phyloP scores from a whole-genome alignment of 1,139 yeast genomes.

The Hansenula anomala region DNA sequence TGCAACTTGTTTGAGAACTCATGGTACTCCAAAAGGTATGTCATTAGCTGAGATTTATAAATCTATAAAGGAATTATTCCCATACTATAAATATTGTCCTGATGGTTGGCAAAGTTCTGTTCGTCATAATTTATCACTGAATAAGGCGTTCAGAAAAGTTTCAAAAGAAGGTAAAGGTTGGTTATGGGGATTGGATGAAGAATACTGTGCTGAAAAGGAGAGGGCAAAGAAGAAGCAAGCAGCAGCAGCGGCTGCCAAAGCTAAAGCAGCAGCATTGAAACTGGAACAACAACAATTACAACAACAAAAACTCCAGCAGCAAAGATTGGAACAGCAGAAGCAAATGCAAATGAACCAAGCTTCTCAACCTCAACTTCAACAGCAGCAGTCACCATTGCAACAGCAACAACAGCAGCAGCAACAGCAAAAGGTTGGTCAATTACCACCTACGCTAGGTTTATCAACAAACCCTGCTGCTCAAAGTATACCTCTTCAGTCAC shows the following conservation, averaged over 20 bases:
- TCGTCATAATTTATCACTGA: conserved; percentile 79
- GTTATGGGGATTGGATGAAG: conserved; percentile 89
- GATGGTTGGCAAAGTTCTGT: conserved; percentile 98
- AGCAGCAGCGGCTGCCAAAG: conserved; percentile 54
- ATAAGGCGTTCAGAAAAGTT: conserved; percentile 76
- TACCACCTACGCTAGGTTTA: background rate
- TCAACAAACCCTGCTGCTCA: background rate
- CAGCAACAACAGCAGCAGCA: conserved; percentile 22
- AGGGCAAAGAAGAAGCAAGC: conserved; percentile 65
- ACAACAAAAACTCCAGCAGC: conserved; percentile 22
- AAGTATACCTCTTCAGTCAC: background rate
- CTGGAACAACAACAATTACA: conserved; percentile 42
- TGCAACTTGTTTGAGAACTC: conserved; percentile 68
- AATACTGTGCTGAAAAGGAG: conserved; percentile 77
- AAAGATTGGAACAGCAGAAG: conserved; percentile 25
- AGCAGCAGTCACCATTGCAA: conserved; percentile 22
- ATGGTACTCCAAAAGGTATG: conserved; percentile 65
- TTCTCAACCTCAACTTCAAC: background rate
- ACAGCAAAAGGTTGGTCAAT: background rate
- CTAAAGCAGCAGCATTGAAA: conserved; percentile 50
- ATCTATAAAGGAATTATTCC: conserved; percentile 81
- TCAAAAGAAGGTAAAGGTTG: conserved; percentile 84
- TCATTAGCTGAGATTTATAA: conserved; percentile 82
- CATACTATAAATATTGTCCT: conserved; percentile 87
- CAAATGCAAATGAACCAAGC: conserved; percentile 9